Evolutionary conservation across 1,284 basidiomycete species (phyloP), one percentile per base, ranked within the genome.

Genomic region (Kwoniella shivajii): DNA sequence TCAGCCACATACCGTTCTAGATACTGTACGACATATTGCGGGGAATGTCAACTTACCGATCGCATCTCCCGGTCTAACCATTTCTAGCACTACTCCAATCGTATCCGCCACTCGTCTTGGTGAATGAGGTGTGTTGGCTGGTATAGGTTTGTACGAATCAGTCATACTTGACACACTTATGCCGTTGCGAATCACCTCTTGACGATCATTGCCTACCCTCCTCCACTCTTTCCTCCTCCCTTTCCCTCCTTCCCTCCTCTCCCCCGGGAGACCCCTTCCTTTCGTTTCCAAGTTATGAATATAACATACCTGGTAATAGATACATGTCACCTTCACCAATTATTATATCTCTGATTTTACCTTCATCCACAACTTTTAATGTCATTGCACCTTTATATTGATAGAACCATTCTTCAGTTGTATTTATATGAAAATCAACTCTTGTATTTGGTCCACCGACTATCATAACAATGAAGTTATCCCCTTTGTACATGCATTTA

Each of bases 281-380:
- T 46, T n/a, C 30, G n/a, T 36, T n/a, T 11, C 16, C 4, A 24
- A 26, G 10, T 26, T 36, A 38, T 16, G 26, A 27, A 41, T 42
- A 18, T 10, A 27, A 69, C 83, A 54, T 60, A 91, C 92, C 88
- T 45, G 93, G 93, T 20, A 98, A 81, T 65, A 98, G 76, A 76
- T 95, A 97, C 92, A 98, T 96, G 65, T 94, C 92, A 39, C 94
- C 94, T 77, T 99, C 92, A 59, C 86, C 88, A 67, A 98, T 96
- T 26, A 81, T 79, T 36, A 98, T 89, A 72, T 98, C 94, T 68
- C 83, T 82, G 76, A 97, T 94, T 64, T 84, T 81, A n/a, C 86
- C 88, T 18, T 88, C 89, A 54, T 95, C 91, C 10, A 98, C 88
- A 4, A 91, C 86, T 62, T 90, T 86, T 37, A 97, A 81, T 11